These are phyloP conservation scores for Bolboschoenus planiculmis DNA, from an alignment of 176 grass and related monocot species.

Conservation along the genomic window DNA sequence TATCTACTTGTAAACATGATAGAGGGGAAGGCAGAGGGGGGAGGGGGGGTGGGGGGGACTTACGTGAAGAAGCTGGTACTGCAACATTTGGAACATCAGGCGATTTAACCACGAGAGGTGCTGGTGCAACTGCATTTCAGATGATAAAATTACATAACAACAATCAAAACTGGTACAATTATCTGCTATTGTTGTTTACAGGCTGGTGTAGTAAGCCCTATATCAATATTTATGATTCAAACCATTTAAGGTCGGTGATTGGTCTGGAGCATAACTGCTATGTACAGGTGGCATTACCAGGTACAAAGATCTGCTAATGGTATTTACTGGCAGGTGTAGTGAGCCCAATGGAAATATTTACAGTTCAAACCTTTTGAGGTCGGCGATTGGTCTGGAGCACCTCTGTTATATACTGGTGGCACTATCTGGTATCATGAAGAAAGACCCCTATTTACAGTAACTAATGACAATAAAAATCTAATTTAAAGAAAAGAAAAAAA, in stretches of 20 bases:
- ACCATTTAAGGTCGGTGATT: too few species aligned
- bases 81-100: conserved; percentile 14
- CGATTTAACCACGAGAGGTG: conserved; percentile 30
- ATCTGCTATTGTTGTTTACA: background rate
- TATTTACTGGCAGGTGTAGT: background rate
- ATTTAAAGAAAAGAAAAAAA: background rate
- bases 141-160: conserved; percentile 10
- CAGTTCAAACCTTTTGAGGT: background rate
- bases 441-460: background rate
- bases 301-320: background rate
- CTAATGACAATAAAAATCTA: background rate
- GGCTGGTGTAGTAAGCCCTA: background rate
- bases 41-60: conserved; percentile 1
- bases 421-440: background rate
- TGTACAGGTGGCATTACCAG: too few species aligned
- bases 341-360: background rate
- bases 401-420: too few species aligned
- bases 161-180: background rate
- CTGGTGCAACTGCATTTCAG: conserved; percentile 22
- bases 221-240: background rate
- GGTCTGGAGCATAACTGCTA: too few species aligned
- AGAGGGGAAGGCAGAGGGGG: conserved; percentile 2
- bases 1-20: background rate
- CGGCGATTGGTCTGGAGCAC: background rate
- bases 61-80: conserved; percentile 19